Evolutionary conservation across 495 filamentous ascomycete genomes (phyloP).

Genomic region (Schizothecium vesticola): DNA sequence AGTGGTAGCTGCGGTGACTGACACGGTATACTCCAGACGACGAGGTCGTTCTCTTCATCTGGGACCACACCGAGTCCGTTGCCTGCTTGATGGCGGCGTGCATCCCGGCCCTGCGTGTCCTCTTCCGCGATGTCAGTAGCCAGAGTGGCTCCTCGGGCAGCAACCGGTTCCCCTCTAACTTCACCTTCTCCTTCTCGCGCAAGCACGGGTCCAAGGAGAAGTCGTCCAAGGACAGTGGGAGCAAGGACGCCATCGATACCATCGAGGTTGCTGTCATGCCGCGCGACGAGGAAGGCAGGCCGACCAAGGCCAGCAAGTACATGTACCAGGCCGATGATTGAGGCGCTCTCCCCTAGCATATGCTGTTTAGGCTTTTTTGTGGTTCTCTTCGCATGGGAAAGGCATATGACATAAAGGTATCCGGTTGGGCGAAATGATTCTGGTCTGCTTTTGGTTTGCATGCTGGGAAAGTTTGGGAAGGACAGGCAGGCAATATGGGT

Average conservation of each 20-base stretch:
- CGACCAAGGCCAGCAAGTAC: not conserved
- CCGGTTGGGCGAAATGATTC: not conserved
- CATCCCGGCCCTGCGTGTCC: conserved; percentile 30
- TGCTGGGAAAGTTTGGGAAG: not conserved
- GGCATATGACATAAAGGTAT: not conserved
- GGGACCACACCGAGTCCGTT: conserved; percentile 24
- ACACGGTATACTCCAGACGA: conserved; percentile 11
- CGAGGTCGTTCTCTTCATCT: conserved; percentile 20
- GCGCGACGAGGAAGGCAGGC: not conserved
- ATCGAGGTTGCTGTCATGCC: not conserved
- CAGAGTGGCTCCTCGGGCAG: not conserved
- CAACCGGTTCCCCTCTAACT: not conserved
- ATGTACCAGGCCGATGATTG: not conserved
- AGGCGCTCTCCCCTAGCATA: not conserved
- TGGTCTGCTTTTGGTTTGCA: not conserved
- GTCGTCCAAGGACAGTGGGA: not conserved
- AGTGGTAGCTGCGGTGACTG: not conserved
- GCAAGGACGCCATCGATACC: not conserved
- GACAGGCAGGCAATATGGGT: not conserved
- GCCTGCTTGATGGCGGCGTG: conserved; percentile 32
- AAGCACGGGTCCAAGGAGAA: not conserved
- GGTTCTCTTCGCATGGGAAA: not conserved
- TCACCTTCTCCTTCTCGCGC: not conserved
- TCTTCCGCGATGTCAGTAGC: conserved; percentile 21
- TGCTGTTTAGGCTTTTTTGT: not conserved